phyloP scores from a whole-genome alignment of 176 grass and related monocot genomes.

The Sorghum bicolor region Sorghum_bicolor_NCBIv3 NC_012873.2:3279501-3280000 shows the following conservation, averaged over 20 bases:
- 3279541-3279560: neutral
- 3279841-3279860: neutral
- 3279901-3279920: conserved; percentile 21
- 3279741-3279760: neutral
- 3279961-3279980: conserved; percentile 93
- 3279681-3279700: neutral
- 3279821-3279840: neutral
- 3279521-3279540: neutral
- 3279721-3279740: neutral
- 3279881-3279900: neutral
- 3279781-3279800: neutral
- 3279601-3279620: neutral
- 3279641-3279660: neutral
- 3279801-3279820: conserved; percentile 1
- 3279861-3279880: neutral
- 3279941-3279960: conserved; percentile 95
- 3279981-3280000: conserved; percentile 95
- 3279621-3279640: neutral
- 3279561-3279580: neutral
- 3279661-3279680: neutral
- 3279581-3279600: neutral
- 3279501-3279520: neutral
- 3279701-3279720: neutral
- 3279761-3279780: neutral
- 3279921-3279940: conserved; percentile 39